Evolutionary conservation across 2,329 filamentous ascomycete species (phyloP).

Genomic region (Colletotrichum acutatum): DNA sequence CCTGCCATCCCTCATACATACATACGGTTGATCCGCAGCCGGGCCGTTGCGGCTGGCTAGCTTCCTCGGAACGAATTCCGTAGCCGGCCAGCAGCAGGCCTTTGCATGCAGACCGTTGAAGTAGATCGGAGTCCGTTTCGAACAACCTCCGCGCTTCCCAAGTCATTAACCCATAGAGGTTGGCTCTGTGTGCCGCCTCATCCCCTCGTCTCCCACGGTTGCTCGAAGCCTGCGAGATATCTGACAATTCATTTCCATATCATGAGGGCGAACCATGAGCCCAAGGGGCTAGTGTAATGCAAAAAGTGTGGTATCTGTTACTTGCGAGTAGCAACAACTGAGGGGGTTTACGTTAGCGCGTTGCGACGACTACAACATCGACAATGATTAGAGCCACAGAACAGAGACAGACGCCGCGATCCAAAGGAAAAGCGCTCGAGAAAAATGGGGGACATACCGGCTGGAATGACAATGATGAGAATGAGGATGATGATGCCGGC

Average conservation of each 20-base stretch:
- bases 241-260: conserved; percentile 34
- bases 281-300: conserved; percentile 40
- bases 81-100: conserved; percentile 9
- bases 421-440: conserved; percentile 13
- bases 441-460: conserved; percentile 70
- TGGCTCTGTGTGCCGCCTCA: conserved; percentile 20
- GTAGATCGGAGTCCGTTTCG: conserved; percentile 27
- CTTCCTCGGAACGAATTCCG: conserved; percentile 12
- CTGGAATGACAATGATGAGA: conserved; percentile 92
- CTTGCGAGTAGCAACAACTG: conserved; percentile 57
- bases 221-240: conserved; percentile 36
- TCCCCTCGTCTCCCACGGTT: conserved; percentile 29
- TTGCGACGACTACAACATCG: conserved; percentile 47
- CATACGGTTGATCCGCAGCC: conserved; percentile 39
- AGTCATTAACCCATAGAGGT: conserved; percentile 33
- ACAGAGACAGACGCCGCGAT: conserved; percentile 31
- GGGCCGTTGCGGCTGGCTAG: conserved; percentile 8
- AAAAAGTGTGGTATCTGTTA: conserved; percentile 43
- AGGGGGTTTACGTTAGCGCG: conserved; percentile 41
- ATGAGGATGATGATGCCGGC: conserved; percentile 91
- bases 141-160: conserved; percentile 47
- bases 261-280: conserved; percentile 32
- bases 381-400: conserved; percentile 21
- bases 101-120: conserved; percentile 29
- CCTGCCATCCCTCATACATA: conserved; percentile 38